phyloP scores from a whole-genome alignment of 1,284 basidiomycete genomes.

The Stereum hirsutum region DNA sequence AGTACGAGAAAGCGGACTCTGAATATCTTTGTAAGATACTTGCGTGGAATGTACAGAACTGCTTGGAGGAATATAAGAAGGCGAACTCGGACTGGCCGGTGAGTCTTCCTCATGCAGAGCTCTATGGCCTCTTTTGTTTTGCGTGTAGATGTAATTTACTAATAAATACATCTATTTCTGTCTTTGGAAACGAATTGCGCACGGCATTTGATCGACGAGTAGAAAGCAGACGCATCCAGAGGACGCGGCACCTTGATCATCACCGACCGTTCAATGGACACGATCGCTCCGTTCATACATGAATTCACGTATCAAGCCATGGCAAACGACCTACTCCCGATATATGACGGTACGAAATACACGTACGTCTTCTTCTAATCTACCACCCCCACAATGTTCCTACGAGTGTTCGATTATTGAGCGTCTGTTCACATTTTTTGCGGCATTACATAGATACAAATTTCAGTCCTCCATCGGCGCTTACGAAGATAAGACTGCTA shows the following conservation, averaged over 20 bases:
- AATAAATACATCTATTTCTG: too few species aligned
- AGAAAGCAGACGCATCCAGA: conserved; percentile 65
- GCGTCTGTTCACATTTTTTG: neutral
- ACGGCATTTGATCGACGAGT: too few species aligned
- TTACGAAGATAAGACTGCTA: conserved; percentile 82
- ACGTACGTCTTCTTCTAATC: conserved; percentile 56
- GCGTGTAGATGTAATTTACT: too few species aligned
- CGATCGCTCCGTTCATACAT: conserved; percentile 84
- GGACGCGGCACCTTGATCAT: conserved; percentile 84
- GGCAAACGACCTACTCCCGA: conserved; percentile 89
- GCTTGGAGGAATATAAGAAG: conserved; percentile 81
- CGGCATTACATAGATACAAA: conserved; percentile 65
- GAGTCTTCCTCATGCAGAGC: conserved; percentile 17
- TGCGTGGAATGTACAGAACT: conserved; percentile 74
- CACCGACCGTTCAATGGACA: conserved; percentile 95
- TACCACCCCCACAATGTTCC: neutral
- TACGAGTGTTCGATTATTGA: neutral
- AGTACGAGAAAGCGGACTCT: conserved; percentile 55
- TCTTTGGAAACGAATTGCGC: too few species aligned
- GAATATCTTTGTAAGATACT: conserved; percentile 72
- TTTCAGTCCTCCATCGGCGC: conserved; percentile 78
- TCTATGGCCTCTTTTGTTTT: too few species aligned
- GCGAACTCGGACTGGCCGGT: conserved; percentile 83
- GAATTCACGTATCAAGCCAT: conserved; percentile 99
- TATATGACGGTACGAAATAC: conserved; percentile 82